A percentile compares a stretch with the other conserved stretches of the same genome.
Evolutionary conservation across 1,139 yeast species (phyloP).

Genomic region (Geotrichum armillariae): DNA sequence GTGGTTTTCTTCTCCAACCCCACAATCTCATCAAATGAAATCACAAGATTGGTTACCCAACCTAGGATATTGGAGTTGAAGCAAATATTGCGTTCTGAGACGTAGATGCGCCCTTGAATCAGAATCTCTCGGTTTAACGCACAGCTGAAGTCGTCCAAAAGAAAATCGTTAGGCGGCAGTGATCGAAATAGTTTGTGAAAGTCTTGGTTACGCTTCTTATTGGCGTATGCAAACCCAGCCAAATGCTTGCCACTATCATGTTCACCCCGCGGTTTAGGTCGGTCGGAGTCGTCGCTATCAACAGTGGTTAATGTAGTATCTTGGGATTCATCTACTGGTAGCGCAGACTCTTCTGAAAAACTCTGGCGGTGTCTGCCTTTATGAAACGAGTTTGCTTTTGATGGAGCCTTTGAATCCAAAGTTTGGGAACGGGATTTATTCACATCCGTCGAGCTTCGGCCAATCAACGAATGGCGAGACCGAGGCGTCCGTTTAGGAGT

Average conservation of each 20-base stretch:
- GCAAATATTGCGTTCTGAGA: conserved; percentile 78
- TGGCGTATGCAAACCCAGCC: conserved; percentile 49
- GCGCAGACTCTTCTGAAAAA: conserved; percentile 2
- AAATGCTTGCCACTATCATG: conserved; percentile 3
- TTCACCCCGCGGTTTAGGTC: conserved; percentile 11
- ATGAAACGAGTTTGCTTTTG: not conserved
- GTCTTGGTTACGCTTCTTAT: conserved; percentile 68
- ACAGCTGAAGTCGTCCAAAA: conserved; percentile 85
- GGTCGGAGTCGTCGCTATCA: conserved; percentile 5
- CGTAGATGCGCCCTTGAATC: conserved; percentile 86
- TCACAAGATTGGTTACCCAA: conserved; percentile 81
- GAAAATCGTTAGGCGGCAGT: conserved; percentile 66
- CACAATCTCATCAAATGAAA: conserved; percentile 70
- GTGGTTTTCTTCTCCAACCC: conserved; percentile 78
- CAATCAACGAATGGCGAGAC: conserved; percentile 12
- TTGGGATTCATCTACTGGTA: not conserved
- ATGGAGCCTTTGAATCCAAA: not conserved
- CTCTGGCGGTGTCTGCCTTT: conserved; percentile 1
- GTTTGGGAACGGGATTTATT: not conserved
- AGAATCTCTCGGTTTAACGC: conserved; percentile 86
- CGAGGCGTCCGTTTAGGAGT: conserved; percentile 9
- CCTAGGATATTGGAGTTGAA: conserved; percentile 89
- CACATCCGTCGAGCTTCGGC: conserved; percentile 6
- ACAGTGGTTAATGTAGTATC: not conserved
- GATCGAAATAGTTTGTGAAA: conserved; percentile 76